Conservation (phyloP, 1,139 yeast species). For the Taiozyma sp. region DNA sequence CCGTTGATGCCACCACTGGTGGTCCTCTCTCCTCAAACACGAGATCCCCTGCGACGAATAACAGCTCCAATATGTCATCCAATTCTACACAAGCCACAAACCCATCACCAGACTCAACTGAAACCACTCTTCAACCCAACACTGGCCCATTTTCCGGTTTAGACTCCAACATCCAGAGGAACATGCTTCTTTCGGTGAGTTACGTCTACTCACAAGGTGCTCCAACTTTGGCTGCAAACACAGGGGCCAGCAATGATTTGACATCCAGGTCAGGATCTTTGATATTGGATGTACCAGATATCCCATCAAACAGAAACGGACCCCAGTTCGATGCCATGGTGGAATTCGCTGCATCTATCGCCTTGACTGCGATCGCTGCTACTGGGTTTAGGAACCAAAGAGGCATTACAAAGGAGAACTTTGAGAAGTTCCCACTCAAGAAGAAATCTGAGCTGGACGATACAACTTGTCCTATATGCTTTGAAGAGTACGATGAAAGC, state of each 20-base stretch:
- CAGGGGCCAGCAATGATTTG: background rate
- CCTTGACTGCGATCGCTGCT: conserved; percentile 53
- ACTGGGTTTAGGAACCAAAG: conserved; percentile 31
- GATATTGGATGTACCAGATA: conserved; percentile 59
- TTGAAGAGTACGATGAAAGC: conserved; percentile 42
- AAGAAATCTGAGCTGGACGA: conserved; percentile 29
- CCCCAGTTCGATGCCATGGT: conserved; percentile 41
- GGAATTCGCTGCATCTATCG: conserved; percentile 64
- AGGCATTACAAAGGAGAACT: conserved; percentile 49
- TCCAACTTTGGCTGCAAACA: conserved; percentile 1
- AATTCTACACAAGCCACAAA: background rate
- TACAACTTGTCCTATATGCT: conserved; percentile 61
- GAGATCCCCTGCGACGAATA: background rate
- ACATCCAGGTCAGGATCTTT: conserved; percentile 43
- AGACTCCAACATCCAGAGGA: conserved; percentile 18
- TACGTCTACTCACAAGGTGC: conserved; percentile 26
- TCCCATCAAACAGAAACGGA: conserved; percentile 33
- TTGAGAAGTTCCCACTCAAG: conserved; percentile 42
- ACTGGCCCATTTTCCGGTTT: background rate
- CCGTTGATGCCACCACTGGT: background rate
- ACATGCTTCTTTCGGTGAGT: conserved; percentile 33
- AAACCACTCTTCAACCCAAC: background rate
- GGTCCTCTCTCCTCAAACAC: background rate
- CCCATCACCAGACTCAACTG: background rate
- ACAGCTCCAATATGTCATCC: background rate